Evolutionary conservation across 1,284 basidiomycete species (phyloP), one percentile per base, ranked within the genome.

Genomic region (Trametes pubescens): DNA sequence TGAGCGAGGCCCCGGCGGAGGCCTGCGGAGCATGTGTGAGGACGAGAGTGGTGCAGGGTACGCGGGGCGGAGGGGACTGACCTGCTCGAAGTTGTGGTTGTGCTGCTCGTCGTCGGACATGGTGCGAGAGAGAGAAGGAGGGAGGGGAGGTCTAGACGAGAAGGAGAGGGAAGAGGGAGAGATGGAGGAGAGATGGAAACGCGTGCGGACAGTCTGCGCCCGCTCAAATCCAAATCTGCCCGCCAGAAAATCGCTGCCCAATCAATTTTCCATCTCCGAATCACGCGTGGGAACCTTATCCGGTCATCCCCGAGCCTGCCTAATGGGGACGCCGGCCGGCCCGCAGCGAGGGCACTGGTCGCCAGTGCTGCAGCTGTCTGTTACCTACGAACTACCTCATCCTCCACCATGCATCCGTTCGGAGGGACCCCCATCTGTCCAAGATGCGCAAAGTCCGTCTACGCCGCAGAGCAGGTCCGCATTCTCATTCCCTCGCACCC

Each of bases 31-130:
- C 18, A 7, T 18, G 22, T n/a, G 32, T 67, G 60, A 61, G 66
- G 11, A 40, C 60, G 40, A 49, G 51, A 34, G 38, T 57, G 32
- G 54, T 47, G 13, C 48, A 57, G 51, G 54, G 59, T 34, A 52
- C 61, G 53, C 52, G 65, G 47, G 57, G 13, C 4, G 35, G 53
- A 29, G 47, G 21, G 40, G 43, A 69, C 73, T 55, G 38, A 88
- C 90, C 85, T 86, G 82, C 85, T 97, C 94, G 78, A 98, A 96
- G 78, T 85, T 89, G 78, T 95, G 91, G 78, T 97, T 88, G 85
- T 97, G 93, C 77, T 86, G 78, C 83, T 96, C 94, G 80, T 94
- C 90, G 86, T 96, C 94, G 76, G 92, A 92, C 93, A 94, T 95
- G 82, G 79, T 62, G 67, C 61, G 51, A 51, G 66, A 66, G 34